These are phyloP conservation scores for Priceomyces haplophilus DNA, from an alignment of 805 yeast genomes.

Conservation along the genomic window DNA sequence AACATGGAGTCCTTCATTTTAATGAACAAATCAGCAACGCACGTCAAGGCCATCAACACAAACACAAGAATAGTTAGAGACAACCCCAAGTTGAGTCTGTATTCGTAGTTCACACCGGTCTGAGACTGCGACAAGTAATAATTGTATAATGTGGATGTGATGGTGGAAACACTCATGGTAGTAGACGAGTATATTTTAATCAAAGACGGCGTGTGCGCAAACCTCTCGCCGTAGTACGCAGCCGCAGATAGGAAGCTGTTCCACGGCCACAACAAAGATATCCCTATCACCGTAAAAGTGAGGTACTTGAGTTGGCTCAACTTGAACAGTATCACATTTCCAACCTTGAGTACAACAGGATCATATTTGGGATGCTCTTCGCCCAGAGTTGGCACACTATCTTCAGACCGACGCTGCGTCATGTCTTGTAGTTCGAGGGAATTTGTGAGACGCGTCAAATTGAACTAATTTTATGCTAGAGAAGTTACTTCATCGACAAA, in stretches of 20 bases:
- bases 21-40: slow-evolving; percentile 34
- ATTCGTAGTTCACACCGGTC: slow-evolving; percentile 51
- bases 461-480: background rate
- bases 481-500: background rate
- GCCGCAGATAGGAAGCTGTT: slow-evolving; percentile 86
- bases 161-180: slow-evolving; percentile 83
- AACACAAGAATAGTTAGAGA: slow-evolving; percentile 57
- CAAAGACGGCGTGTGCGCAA: slow-evolving; percentile 47
- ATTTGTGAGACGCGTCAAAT: background rate
- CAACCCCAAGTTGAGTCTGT: slow-evolving; percentile 61
- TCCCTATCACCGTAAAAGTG: slow-evolving; percentile 67
- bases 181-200: slow-evolving; percentile 68
- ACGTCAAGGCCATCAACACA: slow-evolving; percentile 52
- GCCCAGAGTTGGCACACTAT: background rate
- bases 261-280: slow-evolving; percentile 95
- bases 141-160: slow-evolving; percentile 60
- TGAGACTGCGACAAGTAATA: slow-evolving; percentile 65
- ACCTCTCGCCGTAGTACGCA: slow-evolving; percentile 67
- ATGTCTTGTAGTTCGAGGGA: slow-evolving; percentile 4
- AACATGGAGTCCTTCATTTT: slow-evolving; percentile 38
- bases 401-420: slow-evolving; percentile 2
- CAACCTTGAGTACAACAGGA: slow-evolving; percentile 16
- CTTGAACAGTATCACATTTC: slow-evolving; percentile 9
- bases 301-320: slow-evolving; percentile 43
- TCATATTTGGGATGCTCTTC: slow-evolving; percentile 10